Evolutionary conservation across 1,284 basidiomycete species (phyloP).

Genomic region (Blastosporella zonata): DNA sequence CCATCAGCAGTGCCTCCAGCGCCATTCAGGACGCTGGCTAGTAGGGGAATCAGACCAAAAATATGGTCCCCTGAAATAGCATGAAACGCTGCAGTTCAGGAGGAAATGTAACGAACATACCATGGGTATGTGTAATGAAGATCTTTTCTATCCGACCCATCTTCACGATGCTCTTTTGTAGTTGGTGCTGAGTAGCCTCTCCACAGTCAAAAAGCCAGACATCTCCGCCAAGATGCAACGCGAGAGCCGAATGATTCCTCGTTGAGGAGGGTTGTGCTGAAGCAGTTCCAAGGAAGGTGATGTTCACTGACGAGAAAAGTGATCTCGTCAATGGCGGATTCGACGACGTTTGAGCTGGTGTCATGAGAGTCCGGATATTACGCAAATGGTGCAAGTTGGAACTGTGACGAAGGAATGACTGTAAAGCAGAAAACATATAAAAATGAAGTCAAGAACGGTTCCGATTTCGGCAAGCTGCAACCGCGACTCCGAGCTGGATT

Average conservation of each 20-base stretch:
- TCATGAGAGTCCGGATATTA: not conserved
- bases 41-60: constrained; percentile 75
- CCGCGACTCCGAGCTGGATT: too few species aligned
- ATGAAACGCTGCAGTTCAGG: not conserved
- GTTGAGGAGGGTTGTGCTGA: constrained; percentile 76
- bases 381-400: not conserved
- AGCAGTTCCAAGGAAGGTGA: constrained; percentile 77
- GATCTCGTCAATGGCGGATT: constrained; percentile 3
- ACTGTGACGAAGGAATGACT: not conserved
- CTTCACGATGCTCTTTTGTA: constrained; percentile 70
- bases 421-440: constrained; percentile 4
- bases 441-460: too few species aligned
- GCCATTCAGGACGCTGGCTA: constrained; percentile 67
- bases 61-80: constrained; percentile 73
- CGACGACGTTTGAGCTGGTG: not conserved
- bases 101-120: constrained; percentile 37
- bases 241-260: constrained; percentile 70
- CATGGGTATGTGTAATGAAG: constrained; percentile 92
- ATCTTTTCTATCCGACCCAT: constrained; percentile 83
- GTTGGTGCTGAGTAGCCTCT: constrained; percentile 82
- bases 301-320: constrained; percentile 37
- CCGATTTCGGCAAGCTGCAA: too few species aligned
- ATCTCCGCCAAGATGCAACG: constrained; percentile 60
- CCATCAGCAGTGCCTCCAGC: constrained; percentile 63
- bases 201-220: constrained; percentile 91